Evolutionary conservation across 768 basidiomycete genomes (phyloP), one percentile per base, ranked within the genome.

Genomic region (Russula sp.): DNA sequence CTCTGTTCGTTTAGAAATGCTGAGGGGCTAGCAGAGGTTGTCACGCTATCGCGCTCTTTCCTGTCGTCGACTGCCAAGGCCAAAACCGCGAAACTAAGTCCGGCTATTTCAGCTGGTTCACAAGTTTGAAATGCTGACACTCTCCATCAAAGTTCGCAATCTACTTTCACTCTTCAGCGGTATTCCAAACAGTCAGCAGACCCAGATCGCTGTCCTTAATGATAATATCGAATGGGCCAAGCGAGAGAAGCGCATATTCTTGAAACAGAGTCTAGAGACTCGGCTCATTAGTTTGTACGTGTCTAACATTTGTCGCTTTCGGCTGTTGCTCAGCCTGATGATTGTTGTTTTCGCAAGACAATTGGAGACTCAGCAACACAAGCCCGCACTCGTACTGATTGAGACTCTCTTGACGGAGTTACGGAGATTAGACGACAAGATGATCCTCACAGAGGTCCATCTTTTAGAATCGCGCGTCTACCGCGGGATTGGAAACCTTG

Each of bases 51-150:
- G 0, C 79, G 94, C 0, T 72, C 75, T 13, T 94, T 95, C 79
- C 91, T 96, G 83, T 87, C 91, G 0, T 89, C 89, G n/a, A 91
- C 93, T 0, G 95, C 95, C 18, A 98, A 98, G 76, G 95, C 94
- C 1, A 97, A 98, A 76, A 97, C 96, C 0, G 94, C 94, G 3
- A 96, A 96, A 77, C 85, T 98, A 67, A 96, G 94, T 94, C 66
- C 69, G 87, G 75, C 30, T 64, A 46, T 34, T 4, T 11, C 53
- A 26, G 20, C 56, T 30, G 26, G 4, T 54, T 28, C 1, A 53
- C 8, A 26, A 14, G 36, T 57, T 18, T 52, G n/a, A n/a, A 55
- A 40, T 51, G 22, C 62, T 69, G 28, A 59, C 32, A 38, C 49
- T 53, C 32, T 44, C 32, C 46, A 22, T 42, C 26, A 14, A 67